A percentile compares a stretch with the other conserved stretches of the same genome.
These are phyloP conservation scores for Pezicula carpinea DNA, from an alignment of 2,329 filamentous ascomycete genomes.

Conservation along the genomic window DNA sequence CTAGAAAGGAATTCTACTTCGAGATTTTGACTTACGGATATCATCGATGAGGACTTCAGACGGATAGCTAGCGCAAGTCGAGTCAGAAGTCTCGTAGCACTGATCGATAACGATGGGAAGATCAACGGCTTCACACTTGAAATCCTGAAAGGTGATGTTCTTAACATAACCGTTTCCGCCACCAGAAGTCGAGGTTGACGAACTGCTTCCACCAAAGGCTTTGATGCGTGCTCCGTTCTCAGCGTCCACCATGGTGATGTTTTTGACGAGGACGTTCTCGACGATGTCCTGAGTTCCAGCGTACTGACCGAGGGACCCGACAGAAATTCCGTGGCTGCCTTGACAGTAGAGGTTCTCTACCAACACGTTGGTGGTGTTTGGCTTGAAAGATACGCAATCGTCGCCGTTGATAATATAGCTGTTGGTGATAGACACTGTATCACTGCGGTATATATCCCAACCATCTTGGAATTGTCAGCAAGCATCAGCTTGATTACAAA, in stretches of 20 bases:
- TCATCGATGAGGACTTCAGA: constrained; percentile 6
- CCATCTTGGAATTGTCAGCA: constrained; percentile 32
- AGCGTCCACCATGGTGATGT: constrained; percentile 43
- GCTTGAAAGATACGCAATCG: constrained; percentile 61
- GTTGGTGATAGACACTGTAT: constrained; percentile 59
- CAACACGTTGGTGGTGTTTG: constrained; percentile 55
- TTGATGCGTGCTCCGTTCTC: constrained; percentile 59
- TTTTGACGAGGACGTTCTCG: constrained; percentile 50
- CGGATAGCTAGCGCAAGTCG: not conserved
- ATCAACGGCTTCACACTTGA: constrained; percentile 54
- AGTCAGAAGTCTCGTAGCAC: constrained; percentile 42
- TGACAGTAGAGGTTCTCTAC: constrained; percentile 57
- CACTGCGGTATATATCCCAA: constrained; percentile 56
- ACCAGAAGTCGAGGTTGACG: constrained; percentile 53
- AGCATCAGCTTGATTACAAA: too few species aligned
- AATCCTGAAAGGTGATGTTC: constrained; percentile 51
- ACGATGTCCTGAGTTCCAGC: constrained; percentile 52
- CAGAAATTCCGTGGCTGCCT: constrained; percentile 56
- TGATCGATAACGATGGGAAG: constrained; percentile 56
- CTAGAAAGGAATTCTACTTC: too few species aligned
- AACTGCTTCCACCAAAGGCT: constrained; percentile 46
- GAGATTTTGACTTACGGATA: constrained; percentile 6
- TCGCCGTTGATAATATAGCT: constrained; percentile 47
- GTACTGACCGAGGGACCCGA: constrained; percentile 59
- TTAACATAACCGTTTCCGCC: constrained; percentile 52